Percentiles rank a stretch among this genome's conserved stretches.
phyloP scores from a whole-genome alignment of 768 basidiomycete genomes.

The Exsudoporus frostii region DNA sequence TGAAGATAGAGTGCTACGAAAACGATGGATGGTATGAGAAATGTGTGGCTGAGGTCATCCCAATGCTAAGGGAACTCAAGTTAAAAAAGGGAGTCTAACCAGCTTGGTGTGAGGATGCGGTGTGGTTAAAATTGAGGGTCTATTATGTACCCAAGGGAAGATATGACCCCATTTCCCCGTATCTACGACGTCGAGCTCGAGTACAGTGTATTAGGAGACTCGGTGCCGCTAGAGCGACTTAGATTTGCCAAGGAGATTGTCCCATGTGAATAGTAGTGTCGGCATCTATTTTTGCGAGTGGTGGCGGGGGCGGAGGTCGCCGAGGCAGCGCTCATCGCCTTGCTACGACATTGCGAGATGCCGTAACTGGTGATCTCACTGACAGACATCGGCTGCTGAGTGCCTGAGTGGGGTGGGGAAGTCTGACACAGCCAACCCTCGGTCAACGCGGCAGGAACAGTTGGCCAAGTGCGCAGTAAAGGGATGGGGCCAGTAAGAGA shows the following conservation, averaged over 20 bases:
- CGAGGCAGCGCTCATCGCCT: constrained; percentile 13
- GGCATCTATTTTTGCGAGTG: not conserved
- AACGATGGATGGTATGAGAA: constrained; percentile 21
- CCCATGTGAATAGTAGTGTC: not conserved
- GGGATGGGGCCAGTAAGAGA: not conserved
- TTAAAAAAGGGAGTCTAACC: constrained; percentile 10
- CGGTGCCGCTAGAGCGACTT: not conserved
- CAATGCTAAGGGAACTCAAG: constrained; percentile 27
- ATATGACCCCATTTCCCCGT: not conserved
- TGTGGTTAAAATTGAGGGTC: not conserved
- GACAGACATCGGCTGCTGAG: not conserved
- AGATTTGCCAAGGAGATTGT: not conserved
- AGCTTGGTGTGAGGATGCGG: not conserved
- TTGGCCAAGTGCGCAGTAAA: constrained; percentile 6
- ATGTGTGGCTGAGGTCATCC: constrained; percentile 29
- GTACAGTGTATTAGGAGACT: not conserved
- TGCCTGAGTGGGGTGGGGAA: constrained; percentile 1
- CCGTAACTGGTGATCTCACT: constrained; percentile 11
- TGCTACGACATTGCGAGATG: constrained; percentile 3
- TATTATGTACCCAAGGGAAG: not conserved
- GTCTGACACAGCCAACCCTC: constrained; percentile 13
- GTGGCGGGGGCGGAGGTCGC: not conserved
- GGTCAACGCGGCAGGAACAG: not conserved
- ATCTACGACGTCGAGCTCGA: not conserved
- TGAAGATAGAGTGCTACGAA: constrained; percentile 16